These are phyloP conservation scores for Pittosporum tobira DNA, from an alignment of 129 eudicot species.

Conservation along the genomic window DNA sequence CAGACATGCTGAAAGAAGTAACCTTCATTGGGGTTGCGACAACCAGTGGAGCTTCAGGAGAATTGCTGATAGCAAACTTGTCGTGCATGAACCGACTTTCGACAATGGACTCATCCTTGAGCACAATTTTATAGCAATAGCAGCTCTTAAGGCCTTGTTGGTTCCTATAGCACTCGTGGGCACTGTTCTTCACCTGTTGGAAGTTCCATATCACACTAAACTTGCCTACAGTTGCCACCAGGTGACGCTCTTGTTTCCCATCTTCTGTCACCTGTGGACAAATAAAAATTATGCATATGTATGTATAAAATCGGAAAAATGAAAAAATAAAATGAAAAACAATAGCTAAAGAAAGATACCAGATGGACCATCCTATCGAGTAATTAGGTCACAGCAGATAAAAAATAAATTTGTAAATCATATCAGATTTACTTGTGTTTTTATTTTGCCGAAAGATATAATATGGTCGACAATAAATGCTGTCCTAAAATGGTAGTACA, in stretches of 20 bases:
- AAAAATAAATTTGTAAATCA: no score
- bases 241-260: conserved; percentile 48
- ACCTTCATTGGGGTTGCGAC: conserved; percentile 94
- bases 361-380: no score
- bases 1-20: conserved; percentile 88
- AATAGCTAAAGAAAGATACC: no score
- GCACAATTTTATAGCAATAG: conserved; percentile 89
- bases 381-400: no score
- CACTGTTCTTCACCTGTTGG: conserved; percentile 85
- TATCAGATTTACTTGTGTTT: no score
- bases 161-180: conserved; percentile 73
- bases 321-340: no score
- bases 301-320: no score
- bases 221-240: conserved; percentile 56
- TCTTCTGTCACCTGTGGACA: conserved; percentile 54
- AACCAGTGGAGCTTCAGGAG: conserved; percentile 96
- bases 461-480: no score
- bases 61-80: conserved; percentile 76
- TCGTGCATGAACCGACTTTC: conserved; percentile 98
- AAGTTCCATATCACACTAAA: conserved; percentile 96
- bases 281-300: no score
- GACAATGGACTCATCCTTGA: conserved; percentile 76
- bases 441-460: no score
- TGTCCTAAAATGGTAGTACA: no score
- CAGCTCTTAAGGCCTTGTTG: conserved; percentile 90